A percentile compares a stretch with the other conserved stretches of the same genome.
phyloP scores from a whole-genome alignment of 495 filamentous ascomycete genomes.

The Hypoxylon cercidicola region DNA sequence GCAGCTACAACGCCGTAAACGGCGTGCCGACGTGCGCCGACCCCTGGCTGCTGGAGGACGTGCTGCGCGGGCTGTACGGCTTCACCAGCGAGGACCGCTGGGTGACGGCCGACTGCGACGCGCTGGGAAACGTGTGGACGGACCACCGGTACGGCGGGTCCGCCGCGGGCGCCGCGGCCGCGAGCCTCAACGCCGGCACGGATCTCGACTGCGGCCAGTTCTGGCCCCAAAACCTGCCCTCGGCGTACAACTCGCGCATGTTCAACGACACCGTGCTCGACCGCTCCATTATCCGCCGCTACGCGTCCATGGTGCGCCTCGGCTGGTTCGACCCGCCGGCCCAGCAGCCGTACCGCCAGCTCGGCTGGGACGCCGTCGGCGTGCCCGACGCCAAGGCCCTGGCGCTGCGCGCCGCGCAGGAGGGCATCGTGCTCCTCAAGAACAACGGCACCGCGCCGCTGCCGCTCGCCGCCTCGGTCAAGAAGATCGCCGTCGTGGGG shows the following conservation, averaged over 20 bases:
- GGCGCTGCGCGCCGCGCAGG: slow-evolving; percentile 66
- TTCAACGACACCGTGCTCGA: slow-evolving; percentile 57
- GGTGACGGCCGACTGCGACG: slow-evolving; percentile 68
- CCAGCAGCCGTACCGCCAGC: slow-evolving; percentile 58
- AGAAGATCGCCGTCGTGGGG: slow-evolving; percentile 66
- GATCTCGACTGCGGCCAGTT: slow-evolving; percentile 71
- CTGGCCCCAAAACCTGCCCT: slow-evolving; percentile 62
- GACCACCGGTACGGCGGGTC: slow-evolving; percentile 63
- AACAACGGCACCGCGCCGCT: slow-evolving; percentile 66
- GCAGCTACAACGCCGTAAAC: slow-evolving; percentile 70
- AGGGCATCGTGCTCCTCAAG: slow-evolving; percentile 70
- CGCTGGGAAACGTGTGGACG: slow-evolving; percentile 66
- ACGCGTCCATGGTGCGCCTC: slow-evolving; percentile 63
- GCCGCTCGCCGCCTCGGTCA: slow-evolving; percentile 55
- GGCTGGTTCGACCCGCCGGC: slow-evolving; percentile 68
- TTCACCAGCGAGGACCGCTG: slow-evolving; percentile 63
- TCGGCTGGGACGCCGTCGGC: slow-evolving; percentile 64
- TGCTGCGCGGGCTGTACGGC: slow-evolving; percentile 65
- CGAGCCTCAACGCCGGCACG: slow-evolving; percentile 67
- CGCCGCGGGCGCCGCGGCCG: slow-evolving; percentile 60
- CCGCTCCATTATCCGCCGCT: slow-evolving; percentile 64
- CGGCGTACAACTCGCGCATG: slow-evolving; percentile 47
- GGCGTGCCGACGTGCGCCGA: slow-evolving; percentile 67
- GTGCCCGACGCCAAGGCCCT: slow-evolving; percentile 62
- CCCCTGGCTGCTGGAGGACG: slow-evolving; percentile 65